These are phyloP conservation scores for Senna siamea DNA, from an alignment of 306 rosid species.

Conservation along the genomic window DNA sequence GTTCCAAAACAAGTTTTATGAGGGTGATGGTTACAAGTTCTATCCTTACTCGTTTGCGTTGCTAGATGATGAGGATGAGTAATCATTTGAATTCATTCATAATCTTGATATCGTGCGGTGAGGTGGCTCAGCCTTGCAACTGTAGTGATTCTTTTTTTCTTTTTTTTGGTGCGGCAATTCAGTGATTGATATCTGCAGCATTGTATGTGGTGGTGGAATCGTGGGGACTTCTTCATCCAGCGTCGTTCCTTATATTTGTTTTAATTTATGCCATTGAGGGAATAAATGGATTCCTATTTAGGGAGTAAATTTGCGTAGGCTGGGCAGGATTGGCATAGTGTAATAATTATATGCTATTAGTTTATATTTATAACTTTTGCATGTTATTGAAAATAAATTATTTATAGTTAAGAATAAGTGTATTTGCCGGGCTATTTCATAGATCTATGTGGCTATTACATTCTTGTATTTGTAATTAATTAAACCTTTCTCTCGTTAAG, in stretches of 20 bases:
- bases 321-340: conserved; percentile 37
- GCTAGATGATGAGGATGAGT: conserved; percentile 72
- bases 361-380: conserved; percentile 12
- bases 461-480: neutral
- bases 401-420: neutral
- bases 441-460: neutral
- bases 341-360: conserved; percentile 31
- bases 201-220: conserved; percentile 23
- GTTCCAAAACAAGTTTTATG: conserved; percentile 95
- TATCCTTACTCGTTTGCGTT: conserved; percentile 69
- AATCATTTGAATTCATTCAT: conserved; percentile 34
- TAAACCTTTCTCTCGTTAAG: neutral
- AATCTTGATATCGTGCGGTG: conserved; percentile 20
- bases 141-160: conserved; percentile 45
- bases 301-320: conserved; percentile 32
- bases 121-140: conserved; percentile 52
- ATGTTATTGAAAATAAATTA: neutral
- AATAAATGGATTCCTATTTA: conserved; percentile 39
- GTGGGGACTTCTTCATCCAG: conserved; percentile 36
- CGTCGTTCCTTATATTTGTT: conserved; percentile 34
- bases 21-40: conserved; percentile 89
- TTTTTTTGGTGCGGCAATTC: conserved; percentile 39
- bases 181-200: conserved; percentile 31
- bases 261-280: conserved; percentile 36
- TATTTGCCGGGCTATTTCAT: neutral